phyloP scores from a whole-genome alignment of 202 grass and related monocot species.

The Zizania palustris region DNA sequence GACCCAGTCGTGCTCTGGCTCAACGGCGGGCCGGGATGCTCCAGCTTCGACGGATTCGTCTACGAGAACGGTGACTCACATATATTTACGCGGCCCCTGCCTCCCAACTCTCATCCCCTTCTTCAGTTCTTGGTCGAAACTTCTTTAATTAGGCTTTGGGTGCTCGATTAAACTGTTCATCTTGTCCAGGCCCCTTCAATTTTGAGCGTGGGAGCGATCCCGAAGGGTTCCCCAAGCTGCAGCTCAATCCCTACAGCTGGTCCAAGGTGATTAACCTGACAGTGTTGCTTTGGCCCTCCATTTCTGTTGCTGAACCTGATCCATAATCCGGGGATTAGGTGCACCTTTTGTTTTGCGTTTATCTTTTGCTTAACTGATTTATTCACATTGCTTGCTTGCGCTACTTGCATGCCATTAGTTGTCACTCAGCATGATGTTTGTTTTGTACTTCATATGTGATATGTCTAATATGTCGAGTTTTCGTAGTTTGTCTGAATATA shows the following conservation, averaged over 20 bases:
- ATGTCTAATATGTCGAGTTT: neutral
- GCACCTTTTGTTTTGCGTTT: too few species aligned
- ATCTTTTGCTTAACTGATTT: neutral
- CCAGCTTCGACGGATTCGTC: conserved; percentile 84
- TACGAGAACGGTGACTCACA: conserved; percentile 57
- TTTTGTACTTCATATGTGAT: neutral
- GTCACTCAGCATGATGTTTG: neutral
- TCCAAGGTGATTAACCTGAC: conserved; percentile 50
- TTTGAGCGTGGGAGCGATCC: conserved; percentile 51
- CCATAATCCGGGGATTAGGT: too few species aligned
- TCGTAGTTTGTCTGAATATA: too few species aligned
- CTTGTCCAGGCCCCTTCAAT: conserved; percentile 62
- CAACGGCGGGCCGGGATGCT: conserved; percentile 81
- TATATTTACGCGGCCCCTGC: too few species aligned
- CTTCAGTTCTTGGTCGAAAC: too few species aligned
- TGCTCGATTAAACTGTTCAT: too few species aligned
- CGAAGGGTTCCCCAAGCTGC: conserved; percentile 52
- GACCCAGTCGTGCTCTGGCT: conserved; percentile 84
- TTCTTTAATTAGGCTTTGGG: too few species aligned
- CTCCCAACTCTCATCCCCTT: too few species aligned
- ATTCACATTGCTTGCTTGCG: neutral
- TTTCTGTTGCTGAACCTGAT: neutral
- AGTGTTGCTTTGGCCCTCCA: neutral
- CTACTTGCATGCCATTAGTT: neutral
- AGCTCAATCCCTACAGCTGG: conserved; percentile 83